Conservation (phyloP, 2,329 filamentous ascomycete genomes). For the Cyanodermella asteris region DNA sequence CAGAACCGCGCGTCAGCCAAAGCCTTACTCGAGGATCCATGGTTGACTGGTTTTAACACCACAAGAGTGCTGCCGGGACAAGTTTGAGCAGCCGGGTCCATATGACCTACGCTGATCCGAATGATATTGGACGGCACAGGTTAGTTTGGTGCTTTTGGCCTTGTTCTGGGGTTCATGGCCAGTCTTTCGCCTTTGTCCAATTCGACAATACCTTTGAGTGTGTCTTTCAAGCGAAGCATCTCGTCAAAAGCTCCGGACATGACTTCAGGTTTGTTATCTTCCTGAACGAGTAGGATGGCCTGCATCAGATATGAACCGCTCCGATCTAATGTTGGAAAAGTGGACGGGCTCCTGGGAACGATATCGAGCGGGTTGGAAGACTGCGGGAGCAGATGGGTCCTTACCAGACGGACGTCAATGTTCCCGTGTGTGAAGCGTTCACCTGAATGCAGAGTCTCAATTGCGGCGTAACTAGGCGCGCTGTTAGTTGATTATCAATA, state of each 20-base stretch:
- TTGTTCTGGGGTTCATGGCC: constrained; percentile 33
- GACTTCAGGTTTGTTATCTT: constrained; percentile 30
- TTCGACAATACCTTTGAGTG: constrained; percentile 34
- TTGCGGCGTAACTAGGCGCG: too few species aligned
- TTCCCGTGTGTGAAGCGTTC: constrained; percentile 36
- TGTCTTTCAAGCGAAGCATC: constrained; percentile 30
- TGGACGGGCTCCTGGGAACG: constrained; percentile 11
- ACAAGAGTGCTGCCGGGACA: too few species aligned
- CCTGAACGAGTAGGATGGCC: constrained; percentile 33
- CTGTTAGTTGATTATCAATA: too few species aligned
- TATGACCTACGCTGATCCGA: too few species aligned
- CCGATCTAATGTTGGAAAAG: constrained; percentile 29
- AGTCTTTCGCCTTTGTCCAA: constrained; percentile 35
- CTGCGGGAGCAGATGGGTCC: constrained; percentile 18
- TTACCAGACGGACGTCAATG: too few species aligned
- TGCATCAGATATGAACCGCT: constrained; percentile 37
- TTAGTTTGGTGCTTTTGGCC: too few species aligned
- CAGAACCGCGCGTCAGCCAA: too few species aligned
- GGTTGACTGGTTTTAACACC: too few species aligned
- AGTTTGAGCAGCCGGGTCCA: too few species aligned
- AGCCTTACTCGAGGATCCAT: too few species aligned
- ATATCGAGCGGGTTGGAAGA: too few species aligned
- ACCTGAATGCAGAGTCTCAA: constrained; percentile 34
- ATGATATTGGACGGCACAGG: too few species aligned
- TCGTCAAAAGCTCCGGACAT: constrained; percentile 32